Percentiles rank a stretch among this genome's conserved stretches.
Evolutionary conservation across 768 basidiomycete genomes (phyloP).

Genomic region (Porphyrellus cyaneotinctus): DNA sequence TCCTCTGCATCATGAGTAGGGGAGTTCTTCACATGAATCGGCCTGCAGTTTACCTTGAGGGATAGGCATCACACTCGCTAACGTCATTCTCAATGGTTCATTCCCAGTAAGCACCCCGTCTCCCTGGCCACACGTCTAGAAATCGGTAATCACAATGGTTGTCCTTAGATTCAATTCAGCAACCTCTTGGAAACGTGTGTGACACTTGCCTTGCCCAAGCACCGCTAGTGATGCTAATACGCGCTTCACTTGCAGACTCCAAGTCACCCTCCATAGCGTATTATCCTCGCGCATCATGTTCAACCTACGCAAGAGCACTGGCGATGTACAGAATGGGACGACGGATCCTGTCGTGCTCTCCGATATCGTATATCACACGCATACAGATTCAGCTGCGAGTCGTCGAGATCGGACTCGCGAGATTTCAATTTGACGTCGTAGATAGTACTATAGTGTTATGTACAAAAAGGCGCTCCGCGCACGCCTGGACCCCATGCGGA

Average conservation of each 20-base stretch:
- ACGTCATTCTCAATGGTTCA: constrained; percentile 4
- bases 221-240: background rate
- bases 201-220: background rate
- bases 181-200: constrained; percentile 4
- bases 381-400: background rate
- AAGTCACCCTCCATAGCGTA: constrained; percentile 1
- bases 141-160: background rate
- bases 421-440: no score
- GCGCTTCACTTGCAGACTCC: background rate
- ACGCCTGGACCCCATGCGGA: no score
- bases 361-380: background rate
- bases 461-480: no score
- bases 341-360: background rate
- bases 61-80: constrained; percentile 15
- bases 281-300: constrained; percentile 11
- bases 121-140: background rate
- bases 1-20: constrained; percentile 18
- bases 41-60: background rate
- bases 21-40: no score
- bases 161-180: constrained; percentile 2
- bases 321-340: background rate
- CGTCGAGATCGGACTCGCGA: no score
- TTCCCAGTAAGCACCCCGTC: constrained; percentile 7
- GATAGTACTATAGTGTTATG: no score
- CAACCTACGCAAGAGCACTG: constrained; percentile 5